These are phyloP conservation scores for Wickerhamomyces alni DNA, from an alignment of 805 yeast genomes.

Conservation along the genomic window DNA sequence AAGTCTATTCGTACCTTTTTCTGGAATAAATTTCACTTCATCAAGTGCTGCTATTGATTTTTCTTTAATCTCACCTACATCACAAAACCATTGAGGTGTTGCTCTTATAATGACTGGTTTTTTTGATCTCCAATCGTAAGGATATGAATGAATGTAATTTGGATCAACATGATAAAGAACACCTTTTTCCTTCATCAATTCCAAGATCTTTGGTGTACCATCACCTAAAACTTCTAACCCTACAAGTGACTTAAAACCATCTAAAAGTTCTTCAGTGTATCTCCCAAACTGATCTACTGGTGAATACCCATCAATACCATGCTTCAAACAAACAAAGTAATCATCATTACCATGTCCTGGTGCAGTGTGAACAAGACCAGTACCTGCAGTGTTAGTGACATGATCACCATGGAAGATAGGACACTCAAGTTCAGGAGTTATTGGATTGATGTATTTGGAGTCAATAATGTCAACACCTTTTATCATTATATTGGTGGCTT, in stretches of 20 bases:
- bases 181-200: conserved; percentile 31
- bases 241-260: conserved; percentile 37
- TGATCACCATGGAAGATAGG: conserved; percentile 78
- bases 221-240: conserved; percentile 59
- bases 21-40: conserved; percentile 67
- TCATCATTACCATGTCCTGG: conserved; percentile 98
- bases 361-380: conserved; percentile 95
- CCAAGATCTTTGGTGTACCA: conserved; percentile 46
- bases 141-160: conserved; percentile 74
- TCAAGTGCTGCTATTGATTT: conserved; percentile 54
- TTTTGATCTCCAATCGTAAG: conserved; percentile 96
- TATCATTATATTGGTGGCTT: conserved; percentile 23
- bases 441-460: conserved; percentile 50
- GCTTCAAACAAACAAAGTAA: conserved; percentile 58
- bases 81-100: conserved; percentile 96
- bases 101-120: conserved; percentile 92
- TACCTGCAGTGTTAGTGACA: conserved; percentile 77
- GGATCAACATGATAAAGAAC: conserved; percentile 45
- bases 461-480: conserved; percentile 38
- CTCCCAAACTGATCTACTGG: conserved; percentile 77
- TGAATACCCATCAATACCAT: conserved; percentile 57
- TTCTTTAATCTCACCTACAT: conserved; percentile 67
- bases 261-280: conserved; percentile 48
- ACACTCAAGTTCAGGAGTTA: conserved; percentile 32
- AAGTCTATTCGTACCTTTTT: conserved; percentile 64